A percentile compares a stretch with the other conserved stretches of the same genome.
Conservation (phyloP, 2,329 filamentous ascomycete genomes). For the Talaromyces sp. region DNA sequence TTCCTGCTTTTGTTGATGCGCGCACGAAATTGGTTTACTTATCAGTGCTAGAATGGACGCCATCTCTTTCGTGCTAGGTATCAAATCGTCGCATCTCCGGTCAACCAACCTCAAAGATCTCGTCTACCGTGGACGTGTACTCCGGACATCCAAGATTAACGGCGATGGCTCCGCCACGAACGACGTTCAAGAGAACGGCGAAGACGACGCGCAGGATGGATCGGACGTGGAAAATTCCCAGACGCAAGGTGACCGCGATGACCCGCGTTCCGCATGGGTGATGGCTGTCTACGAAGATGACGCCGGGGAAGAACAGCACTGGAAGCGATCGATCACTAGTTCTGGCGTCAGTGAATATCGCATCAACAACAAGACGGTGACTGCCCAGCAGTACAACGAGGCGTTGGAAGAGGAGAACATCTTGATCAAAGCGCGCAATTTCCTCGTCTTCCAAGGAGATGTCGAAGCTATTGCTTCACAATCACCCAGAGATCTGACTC, state of each 20-base stretch:
- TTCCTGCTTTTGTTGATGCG: background rate
- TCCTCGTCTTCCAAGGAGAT: conserved; percentile 96
- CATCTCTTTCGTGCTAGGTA: conserved; percentile 96
- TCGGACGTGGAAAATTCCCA: conserved; percentile 58
- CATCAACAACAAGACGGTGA: conserved; percentile 88
- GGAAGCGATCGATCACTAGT: conserved; percentile 91
- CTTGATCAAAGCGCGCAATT: conserved; percentile 94
- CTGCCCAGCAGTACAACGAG: conserved; percentile 87
- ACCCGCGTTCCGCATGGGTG: conserved; percentile 95
- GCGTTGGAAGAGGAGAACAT: conserved; percentile 92
- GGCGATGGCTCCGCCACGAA: conserved; percentile 72
- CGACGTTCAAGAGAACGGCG: conserved; percentile 52
- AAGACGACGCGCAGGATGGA: conserved; percentile 57
- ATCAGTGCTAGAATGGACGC: conserved; percentile 80
- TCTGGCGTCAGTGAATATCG: conserved; percentile 89
- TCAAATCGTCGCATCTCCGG: conserved; percentile 96
- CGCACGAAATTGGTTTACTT: background rate
- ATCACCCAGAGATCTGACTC: conserved; percentile 86
- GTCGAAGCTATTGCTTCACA: conserved; percentile 96
- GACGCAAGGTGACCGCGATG: conserved; percentile 60
- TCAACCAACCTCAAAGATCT: conserved; percentile 91
- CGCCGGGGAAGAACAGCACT: conserved; percentile 86
- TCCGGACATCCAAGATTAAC: conserved; percentile 88
- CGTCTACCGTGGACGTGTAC: conserved; percentile 89
- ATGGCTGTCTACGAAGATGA: conserved; percentile 99